Percentiles rank a stretch among this genome's conserved stretches.
These are phyloP conservation scores for Myxozyma monticola DNA, from an alignment of 805 yeast genomes.

Conservation along the genomic window DNA sequence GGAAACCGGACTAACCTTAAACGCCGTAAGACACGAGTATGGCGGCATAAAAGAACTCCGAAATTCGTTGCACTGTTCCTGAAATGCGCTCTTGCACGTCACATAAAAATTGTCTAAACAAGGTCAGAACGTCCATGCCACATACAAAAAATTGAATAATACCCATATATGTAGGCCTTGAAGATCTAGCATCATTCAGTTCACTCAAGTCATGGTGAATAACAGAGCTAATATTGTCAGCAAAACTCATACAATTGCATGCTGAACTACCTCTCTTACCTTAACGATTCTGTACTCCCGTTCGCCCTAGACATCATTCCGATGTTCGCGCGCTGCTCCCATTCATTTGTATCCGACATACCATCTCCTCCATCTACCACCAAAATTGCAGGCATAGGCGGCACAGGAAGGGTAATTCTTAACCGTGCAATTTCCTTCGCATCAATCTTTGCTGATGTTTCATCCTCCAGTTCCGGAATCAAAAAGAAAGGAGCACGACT, in stretches of 20 bases:
- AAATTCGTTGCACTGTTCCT: conserved; percentile 2
- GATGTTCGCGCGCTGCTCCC: background rate
- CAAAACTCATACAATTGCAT: no score
- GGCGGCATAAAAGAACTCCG: conserved; percentile 19
- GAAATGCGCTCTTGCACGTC: conserved; percentile 6
- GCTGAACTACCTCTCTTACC: no score
- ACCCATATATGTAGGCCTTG: conserved; percentile 9
- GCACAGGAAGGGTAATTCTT: conserved; percentile 29
- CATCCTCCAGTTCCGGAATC: conserved; percentile 8
- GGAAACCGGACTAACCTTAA: conserved; percentile 4
- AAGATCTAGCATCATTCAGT: background rate
- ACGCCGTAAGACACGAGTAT: conserved; percentile 23
- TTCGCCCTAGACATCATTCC: background rate
- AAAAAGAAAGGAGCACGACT: conserved; percentile 77
- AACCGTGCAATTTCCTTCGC: conserved; percentile 46
- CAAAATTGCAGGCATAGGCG: conserved; percentile 22
- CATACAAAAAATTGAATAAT: background rate
- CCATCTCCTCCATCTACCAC: background rate
- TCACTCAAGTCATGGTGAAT: conserved; percentile 15
- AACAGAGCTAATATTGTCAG: no score
- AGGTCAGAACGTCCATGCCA: background rate
- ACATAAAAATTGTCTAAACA: conserved; percentile 2
- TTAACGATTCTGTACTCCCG: conserved; percentile 5
- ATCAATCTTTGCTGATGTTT: conserved; percentile 32
- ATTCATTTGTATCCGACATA: background rate